Percentiles rank a stretch among this genome's conserved stretches.
Conservation (phyloP, 2,329 filamentous ascomycete species). For the Calonectria crousiana region DNA sequence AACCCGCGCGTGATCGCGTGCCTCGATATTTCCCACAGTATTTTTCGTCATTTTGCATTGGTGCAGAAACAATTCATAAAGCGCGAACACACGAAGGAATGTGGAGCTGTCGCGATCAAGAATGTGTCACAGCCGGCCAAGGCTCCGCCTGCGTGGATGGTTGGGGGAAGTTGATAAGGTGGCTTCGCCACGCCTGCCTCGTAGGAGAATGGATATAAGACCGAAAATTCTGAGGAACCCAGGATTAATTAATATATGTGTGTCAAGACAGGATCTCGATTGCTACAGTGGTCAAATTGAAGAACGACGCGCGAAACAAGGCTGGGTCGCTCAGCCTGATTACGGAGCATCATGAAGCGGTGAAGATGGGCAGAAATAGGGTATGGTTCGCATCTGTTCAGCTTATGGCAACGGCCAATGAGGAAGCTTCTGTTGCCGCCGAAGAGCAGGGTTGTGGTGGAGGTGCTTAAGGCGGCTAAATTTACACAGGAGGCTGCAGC, state of each 20-base stretch:
- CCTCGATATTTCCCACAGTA: neutral
- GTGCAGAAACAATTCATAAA: neutral
- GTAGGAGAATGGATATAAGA: neutral
- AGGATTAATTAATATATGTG: neutral
- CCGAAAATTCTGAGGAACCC: neutral
- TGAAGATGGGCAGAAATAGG: neutral
- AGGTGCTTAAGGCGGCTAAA: neutral
- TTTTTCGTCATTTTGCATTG: neutral
- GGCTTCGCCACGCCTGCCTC: too few species aligned
- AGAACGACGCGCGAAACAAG: neutral
- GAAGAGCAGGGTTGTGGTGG: neutral
- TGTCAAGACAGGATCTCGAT: neutral
- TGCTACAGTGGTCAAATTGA: neutral
- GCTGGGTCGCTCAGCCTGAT: neutral
- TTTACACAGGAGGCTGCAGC: neutral
- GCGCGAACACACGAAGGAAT: neutral
- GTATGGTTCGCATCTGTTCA: neutral
- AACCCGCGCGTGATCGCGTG: neutral
- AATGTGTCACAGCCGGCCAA: neutral
- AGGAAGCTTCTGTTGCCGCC: neutral
- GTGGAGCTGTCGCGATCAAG: neutral
- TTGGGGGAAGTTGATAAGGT: neutral
- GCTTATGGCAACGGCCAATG: neutral
- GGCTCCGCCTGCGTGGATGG: neutral
- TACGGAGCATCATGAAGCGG: neutral